Percentiles rank a stretch among this genome's conserved stretches.
These are phyloP conservation scores for Juncus inflexus DNA, from an alignment of 176 grass and related monocot species.

Conservation along the genomic window DNA sequence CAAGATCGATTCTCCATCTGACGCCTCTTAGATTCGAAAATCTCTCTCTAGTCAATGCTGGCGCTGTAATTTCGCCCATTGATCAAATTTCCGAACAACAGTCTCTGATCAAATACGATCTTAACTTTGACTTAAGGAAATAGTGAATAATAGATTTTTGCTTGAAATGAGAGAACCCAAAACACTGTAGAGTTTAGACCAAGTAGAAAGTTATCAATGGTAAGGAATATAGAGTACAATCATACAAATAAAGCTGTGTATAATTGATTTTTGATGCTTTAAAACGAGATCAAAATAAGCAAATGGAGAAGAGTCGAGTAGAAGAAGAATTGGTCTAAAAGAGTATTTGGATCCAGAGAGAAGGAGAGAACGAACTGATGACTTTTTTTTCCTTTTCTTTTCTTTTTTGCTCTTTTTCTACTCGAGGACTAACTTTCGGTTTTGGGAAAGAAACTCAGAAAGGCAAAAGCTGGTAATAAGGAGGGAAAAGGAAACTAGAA, in stretches of 20 bases:
- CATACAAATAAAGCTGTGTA: no score
- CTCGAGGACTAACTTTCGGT: neutral
- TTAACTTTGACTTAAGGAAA: conserved; percentile 3
- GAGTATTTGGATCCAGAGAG: conserved; percentile 1
- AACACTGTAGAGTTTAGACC: no score
- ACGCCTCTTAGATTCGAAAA: conserved; percentile 51
- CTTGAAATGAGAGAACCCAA: neutral
- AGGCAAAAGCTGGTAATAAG: neutral
- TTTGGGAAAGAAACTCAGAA: conserved; percentile 14
- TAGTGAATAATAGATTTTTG: neutral
- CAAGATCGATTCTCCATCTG: conserved; percentile 73
- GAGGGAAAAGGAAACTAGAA: neutral
- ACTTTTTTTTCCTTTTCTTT: neutral
- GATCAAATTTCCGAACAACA: neutral
- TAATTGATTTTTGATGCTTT: no score
- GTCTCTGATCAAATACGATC: conserved; percentile 8
- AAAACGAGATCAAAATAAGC: neutral
- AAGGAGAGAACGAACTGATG: neutral
- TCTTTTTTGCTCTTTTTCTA: no score
- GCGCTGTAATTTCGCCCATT: conserved; percentile 13
- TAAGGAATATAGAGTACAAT: no score
- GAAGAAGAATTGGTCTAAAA: neutral
- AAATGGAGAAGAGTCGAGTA: neutral
- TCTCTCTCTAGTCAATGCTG: conserved; percentile 18
- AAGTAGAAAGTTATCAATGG: no score